Conservation (phyloP, 176 grass and related monocot genomes). For the Metroxylon sagu region DNA sequence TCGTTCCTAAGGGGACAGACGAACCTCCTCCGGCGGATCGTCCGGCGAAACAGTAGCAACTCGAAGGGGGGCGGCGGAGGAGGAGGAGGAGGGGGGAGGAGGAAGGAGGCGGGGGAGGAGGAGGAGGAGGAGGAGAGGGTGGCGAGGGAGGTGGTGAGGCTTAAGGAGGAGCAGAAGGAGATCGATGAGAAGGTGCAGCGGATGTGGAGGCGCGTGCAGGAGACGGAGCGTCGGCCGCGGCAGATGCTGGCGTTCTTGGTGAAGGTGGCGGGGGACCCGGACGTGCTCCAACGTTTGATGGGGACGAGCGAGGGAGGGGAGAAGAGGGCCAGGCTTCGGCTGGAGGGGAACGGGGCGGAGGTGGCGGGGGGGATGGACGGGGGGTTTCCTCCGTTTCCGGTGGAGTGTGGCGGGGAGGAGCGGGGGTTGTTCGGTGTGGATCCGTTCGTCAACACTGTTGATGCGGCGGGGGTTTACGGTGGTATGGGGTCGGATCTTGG, state of each 20-base stretch:
- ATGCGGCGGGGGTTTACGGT: no score
- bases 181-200: slow-evolving; percentile 47
- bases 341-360: no score
- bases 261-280: slow-evolving; percentile 53
- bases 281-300: slow-evolving; percentile 43
- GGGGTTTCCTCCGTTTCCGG: no score
- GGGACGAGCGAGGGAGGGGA: no score
- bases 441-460: no score
- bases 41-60: slow-evolving; percentile 30
- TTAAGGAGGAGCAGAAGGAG: slow-evolving; percentile 40
- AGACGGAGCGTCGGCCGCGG: slow-evolving; percentile 58
- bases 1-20: slow-evolving; percentile 60
- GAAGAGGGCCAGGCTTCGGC: no score
- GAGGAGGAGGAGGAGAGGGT: slow-evolving; percentile 17
- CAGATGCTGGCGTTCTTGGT: slow-evolving; percentile 80
- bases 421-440: no score
- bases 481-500: no score
- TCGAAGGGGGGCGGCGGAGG: background rate
- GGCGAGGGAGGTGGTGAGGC: slow-evolving; percentile 58
- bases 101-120: background rate
- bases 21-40: slow-evolving; percentile 48
- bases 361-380: no score
- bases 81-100: background rate
- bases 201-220: slow-evolving; percentile 64
- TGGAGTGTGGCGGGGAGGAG: no score